phyloP scores from a whole-genome alignment of 2,329 filamentous ascomycete species.

The Hymenoscyphus repandus region DNA sequence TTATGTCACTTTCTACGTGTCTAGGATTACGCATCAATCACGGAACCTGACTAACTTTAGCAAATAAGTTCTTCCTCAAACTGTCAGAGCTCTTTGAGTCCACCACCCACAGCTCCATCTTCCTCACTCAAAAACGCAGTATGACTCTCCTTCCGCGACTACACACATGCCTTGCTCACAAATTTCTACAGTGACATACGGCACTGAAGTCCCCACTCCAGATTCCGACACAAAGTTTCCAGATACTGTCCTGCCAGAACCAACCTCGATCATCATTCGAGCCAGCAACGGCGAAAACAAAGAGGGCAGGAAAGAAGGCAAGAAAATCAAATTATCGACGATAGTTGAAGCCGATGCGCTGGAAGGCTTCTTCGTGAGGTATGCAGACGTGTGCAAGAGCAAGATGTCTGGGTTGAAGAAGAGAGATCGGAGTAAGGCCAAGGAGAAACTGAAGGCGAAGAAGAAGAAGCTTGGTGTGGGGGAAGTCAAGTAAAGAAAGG shows the following conservation, averaged over 20 bases:
- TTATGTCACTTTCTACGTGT: background rate
- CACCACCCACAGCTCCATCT: conserved; percentile 68
- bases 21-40: background rate
- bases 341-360: conserved; percentile 71
- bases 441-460: conserved; percentile 70
- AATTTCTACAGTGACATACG: conserved; percentile 24
- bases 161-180: conserved; percentile 8
- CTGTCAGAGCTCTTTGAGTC: conserved; percentile 63
- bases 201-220: conserved; percentile 30
- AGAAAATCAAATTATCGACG: conserved; percentile 74
- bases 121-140: conserved; percentile 73
- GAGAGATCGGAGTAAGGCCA: conserved; percentile 81
- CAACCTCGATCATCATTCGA: conserved; percentile 72
- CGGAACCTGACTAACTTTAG: conserved; percentile 16
- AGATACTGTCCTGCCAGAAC: conserved; percentile 53
- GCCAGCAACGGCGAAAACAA: conserved; percentile 72
- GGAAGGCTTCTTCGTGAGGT: conserved; percentile 75
- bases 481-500: conserved; percentile 22
- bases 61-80: conserved; percentile 59
- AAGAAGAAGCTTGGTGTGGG: conserved; percentile 39
- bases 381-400: conserved; percentile 85
- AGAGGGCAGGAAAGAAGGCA: conserved; percentile 33
- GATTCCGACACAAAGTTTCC: conserved; percentile 46
- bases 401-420: conserved; percentile 91
- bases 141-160: conserved; percentile 27